Evolutionary conservation across 1,284 basidiomycete species (phyloP).

Genomic region (Tremellales sp.): DNA sequence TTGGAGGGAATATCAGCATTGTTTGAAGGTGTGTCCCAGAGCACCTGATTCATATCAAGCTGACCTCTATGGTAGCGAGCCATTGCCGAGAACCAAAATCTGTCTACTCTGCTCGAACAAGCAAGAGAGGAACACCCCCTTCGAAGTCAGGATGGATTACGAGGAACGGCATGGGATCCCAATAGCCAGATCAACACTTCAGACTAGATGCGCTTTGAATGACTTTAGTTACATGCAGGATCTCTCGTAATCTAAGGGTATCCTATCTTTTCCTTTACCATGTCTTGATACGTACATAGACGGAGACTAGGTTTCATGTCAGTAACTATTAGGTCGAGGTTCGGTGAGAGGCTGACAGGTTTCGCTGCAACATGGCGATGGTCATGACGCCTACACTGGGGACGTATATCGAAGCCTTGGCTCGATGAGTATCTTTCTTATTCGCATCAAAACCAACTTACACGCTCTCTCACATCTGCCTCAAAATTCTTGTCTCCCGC

Average conservation of each 20-base stretch:
- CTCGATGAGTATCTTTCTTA: neutral
- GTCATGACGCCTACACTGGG: constrained; percentile 96
- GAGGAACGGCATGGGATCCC: constrained; percentile 42
- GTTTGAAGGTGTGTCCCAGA: constrained; percentile 62
- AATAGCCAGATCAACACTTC: constrained; percentile 8
- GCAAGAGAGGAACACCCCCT: constrained; percentile 78
- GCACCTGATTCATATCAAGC: neutral
- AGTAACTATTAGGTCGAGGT: neutral
- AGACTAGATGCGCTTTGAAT: neutral
- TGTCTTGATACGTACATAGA: constrained; percentile 63
- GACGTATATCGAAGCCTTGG: constrained; percentile 83
- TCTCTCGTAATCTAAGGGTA: neutral
- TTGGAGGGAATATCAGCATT: constrained; percentile 73
- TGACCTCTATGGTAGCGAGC: constrained; percentile 58
- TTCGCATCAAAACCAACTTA: constrained; percentile 39
- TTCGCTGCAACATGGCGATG: constrained; percentile 92
- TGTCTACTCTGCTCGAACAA: constrained; percentile 70
- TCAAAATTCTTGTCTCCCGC: constrained; percentile 97
- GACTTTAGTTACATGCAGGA: neutral
- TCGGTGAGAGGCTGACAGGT: constrained; percentile 60
- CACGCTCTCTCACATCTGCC: constrained; percentile 84
- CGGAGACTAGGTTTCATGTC: constrained; percentile 57
- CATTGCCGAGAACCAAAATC: constrained; percentile 66
- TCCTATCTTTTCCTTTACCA: constrained; percentile 27
- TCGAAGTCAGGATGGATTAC: constrained; percentile 30